phyloP scores from a whole-genome alignment of 2,329 filamentous ascomycete genomes.

The Knufia fluminis region DNA sequence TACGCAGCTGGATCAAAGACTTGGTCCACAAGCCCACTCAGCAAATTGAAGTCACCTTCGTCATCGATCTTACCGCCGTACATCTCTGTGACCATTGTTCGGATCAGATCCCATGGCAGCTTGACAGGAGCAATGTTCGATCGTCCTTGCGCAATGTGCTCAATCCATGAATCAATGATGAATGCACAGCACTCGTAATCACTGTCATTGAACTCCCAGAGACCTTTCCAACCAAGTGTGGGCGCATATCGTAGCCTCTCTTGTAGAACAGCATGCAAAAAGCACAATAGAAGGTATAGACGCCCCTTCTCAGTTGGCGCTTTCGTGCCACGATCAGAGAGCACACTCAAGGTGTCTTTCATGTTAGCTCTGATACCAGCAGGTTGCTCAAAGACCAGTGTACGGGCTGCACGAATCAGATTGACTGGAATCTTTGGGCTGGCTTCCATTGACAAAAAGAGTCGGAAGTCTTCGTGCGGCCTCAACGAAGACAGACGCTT shows the following conservation, averaged over 20 bases:
- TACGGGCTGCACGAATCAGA: slow-evolving; percentile 79
- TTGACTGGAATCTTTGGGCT: slow-evolving; percentile 97
- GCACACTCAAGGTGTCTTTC: slow-evolving; percentile 86
- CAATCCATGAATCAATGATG: slow-evolving; percentile 92
- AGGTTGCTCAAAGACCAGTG: slow-evolving; percentile 96
- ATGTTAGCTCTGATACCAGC: slow-evolving; percentile 95
- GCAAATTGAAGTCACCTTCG: slow-evolving; percentile 67
- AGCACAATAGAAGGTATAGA: slow-evolving; percentile 82
- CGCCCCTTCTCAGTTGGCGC: slow-evolving; percentile 83
- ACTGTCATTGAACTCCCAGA: slow-evolving; percentile 99
- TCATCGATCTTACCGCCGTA: slow-evolving; percentile 98
- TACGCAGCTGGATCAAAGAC: slow-evolving; percentile 83
- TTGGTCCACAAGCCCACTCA: slow-evolving; percentile 62
- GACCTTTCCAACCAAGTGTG: slow-evolving; percentile 90
- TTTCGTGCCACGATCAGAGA: slow-evolving; percentile 66
- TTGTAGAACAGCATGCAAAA: slow-evolving; percentile 92
- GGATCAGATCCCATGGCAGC: slow-evolving; percentile 93
- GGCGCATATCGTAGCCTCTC: slow-evolving; percentile 91
- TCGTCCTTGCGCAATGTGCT: slow-evolving; percentile 68
- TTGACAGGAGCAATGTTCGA: slow-evolving; percentile 90
- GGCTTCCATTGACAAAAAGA: slow-evolving; percentile 97
- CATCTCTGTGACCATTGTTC: slow-evolving; percentile 81
- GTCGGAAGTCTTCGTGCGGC: slow-evolving; percentile 80
- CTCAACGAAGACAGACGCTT: slow-evolving; percentile 95
- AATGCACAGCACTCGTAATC: slow-evolving; percentile 98